Conservation (phyloP, 225 moss, liverwort and hornwort genomes). For the Bryum argenteum region DNA sequence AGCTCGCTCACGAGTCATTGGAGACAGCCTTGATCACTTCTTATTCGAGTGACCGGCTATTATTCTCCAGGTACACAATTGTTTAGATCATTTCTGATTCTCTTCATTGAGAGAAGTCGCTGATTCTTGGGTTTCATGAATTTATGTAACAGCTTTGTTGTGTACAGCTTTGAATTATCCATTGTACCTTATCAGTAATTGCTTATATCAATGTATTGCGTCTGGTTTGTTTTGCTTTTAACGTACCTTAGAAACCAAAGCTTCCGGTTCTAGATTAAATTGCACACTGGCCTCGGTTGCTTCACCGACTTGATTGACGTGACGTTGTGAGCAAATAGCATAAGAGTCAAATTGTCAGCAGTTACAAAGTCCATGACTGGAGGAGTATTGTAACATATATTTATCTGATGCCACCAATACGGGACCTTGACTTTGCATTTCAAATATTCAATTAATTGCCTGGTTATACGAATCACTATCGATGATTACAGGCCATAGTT, state of each 20-base stretch:
- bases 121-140: slow-evolving; percentile 2
- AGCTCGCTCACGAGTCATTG: slow-evolving; percentile 21
- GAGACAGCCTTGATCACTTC: slow-evolving; percentile 38
- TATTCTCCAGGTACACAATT: slow-evolving; percentile 16
- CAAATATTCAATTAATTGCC: no score
- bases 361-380: neutral
- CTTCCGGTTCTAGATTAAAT: neutral
- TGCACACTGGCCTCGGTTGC: slow-evolving; percentile 15
- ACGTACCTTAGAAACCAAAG: slow-evolving; percentile 23
- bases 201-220: neutral
- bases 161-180: slow-evolving; percentile 13
- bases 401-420: no score
- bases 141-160: slow-evolving; percentile 21
- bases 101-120: slow-evolving; percentile 30
- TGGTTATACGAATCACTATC: no score
- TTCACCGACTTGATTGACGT: slow-evolving; percentile 11
- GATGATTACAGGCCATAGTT: no score
- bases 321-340: neutral
- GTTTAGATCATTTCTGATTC: slow-evolving; percentile 18
- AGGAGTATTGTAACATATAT: neutral
- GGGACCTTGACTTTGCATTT: no score
- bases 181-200: slow-evolving; percentile 7
- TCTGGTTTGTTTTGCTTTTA: slow-evolving; percentile 14
- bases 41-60: neutral
- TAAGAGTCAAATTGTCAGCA: slow-evolving; percentile 21